Percentiles rank a stretch among this genome's conserved stretches.
Evolutionary conservation across 2,329 filamentous ascomycete genomes (phyloP).

Genomic region (Diaporthe nobilis): DNA sequence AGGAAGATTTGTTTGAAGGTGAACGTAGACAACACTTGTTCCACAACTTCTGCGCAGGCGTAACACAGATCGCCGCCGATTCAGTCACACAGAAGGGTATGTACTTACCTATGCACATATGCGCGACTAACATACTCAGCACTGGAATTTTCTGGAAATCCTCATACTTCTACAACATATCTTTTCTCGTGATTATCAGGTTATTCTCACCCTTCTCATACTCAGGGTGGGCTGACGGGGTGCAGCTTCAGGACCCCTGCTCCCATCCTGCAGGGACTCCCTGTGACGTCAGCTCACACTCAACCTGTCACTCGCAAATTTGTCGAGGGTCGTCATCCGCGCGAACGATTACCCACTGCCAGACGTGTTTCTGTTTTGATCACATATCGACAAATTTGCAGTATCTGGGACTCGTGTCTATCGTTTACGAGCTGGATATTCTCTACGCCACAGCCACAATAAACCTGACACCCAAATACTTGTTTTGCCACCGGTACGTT

Average conservation of each 20-base stretch:
- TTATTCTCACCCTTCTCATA: neutral
- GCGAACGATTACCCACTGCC: neutral
- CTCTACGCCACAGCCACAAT: neutral
- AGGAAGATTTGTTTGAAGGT: too few species aligned
- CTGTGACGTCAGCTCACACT: constrained; percentile 28
- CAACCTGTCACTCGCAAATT: neutral
- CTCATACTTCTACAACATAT: neutral
- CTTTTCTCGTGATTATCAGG: neutral
- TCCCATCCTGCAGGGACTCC: neutral
- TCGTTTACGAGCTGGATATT: too few species aligned
- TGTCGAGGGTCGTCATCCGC: neutral
- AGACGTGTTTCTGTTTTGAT: neutral
- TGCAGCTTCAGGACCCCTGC: neutral
- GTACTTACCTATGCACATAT: neutral
- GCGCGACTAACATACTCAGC: neutral
- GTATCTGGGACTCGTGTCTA: neutral
- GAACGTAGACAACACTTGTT: too few species aligned
- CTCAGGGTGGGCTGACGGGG: neutral
- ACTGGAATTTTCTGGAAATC: neutral
- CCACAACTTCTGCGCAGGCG: too few species aligned
- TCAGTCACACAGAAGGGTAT: neutral
- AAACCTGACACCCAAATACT: neutral
- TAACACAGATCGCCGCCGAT: neutral
- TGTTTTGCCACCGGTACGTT: neutral
- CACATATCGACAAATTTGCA: neutral